Base-by-base conservation (phyloP, 2,329 filamentous ascomycete genomes). In the Aaosphaeria arxii region DNA sequence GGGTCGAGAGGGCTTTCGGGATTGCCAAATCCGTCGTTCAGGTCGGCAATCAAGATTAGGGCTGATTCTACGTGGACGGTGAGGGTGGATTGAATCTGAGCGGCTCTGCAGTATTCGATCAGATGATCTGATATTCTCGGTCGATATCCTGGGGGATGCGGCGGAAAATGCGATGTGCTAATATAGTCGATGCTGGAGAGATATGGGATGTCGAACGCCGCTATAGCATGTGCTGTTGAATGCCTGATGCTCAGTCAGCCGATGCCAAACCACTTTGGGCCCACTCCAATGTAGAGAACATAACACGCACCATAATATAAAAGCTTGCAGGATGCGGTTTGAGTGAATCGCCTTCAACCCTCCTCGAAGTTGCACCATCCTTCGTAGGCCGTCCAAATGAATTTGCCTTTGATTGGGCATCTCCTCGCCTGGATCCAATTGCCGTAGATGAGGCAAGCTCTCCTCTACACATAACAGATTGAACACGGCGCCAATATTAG, bases 181-280 rank as follows among this genome's bases (percentile, higher is more conserved):
- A 64, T 61, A 45, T 59, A 62, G 45, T 64, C 63, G 40, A 59
- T 51, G 2, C 59, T 63, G 40, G 63, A 59, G 39, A 62, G 57
- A 47, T 68, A 61, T 43, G 66, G 66, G 30, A 59, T 54, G 42
- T 65, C 59, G 35, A 71, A 67, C 3, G 60, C 61, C 45, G 62
- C 62, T 45, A 71, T 64, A 45, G 67, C 66, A 54, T 69, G 66
- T 43, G 64, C 66, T 24, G 67, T 70, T 44, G 64, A 62, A 61
- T 70, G 66, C 67, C 67, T 71, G 58, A 60, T 62, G 59, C 61
- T 68, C 62, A 67, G 65, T 70, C 62, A 70, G 67, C 65, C 60
- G 39, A 50, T 63, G 56, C 57, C 59, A 66, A 55, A 46, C 58
- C 56, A 40, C 30, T 59, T 58, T 51, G 45, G 58, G 57, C 33